Conservation (phyloP, 345 rosid genomes). For the Dipteronia sinensis region DNA sequence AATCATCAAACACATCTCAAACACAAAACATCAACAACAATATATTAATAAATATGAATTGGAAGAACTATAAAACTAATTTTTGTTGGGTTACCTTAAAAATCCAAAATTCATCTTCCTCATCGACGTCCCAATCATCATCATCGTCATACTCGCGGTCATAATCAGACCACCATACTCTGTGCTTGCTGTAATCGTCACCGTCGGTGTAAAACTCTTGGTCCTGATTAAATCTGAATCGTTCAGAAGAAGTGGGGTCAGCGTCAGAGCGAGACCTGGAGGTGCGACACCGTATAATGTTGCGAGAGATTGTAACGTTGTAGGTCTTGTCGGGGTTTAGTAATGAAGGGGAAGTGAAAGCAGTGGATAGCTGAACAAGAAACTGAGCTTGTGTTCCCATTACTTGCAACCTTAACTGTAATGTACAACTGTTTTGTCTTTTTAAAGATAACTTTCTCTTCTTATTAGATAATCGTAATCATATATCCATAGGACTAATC, state of each 20-base stretch:
- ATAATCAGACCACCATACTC: constrained; percentile 31
- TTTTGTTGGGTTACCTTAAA: constrained; percentile 52
- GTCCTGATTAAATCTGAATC: constrained; percentile 19
- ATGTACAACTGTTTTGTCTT: too few relatives aligned
- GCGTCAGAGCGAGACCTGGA: neutral
- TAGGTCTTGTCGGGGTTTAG: neutral
- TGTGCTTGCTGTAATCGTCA: constrained; percentile 19
- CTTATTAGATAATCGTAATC: too few relatives aligned
- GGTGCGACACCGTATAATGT: neutral
- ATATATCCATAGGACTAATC: too few relatives aligned
- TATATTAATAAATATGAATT: too few relatives aligned
- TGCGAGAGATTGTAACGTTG: neutral
- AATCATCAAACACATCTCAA: neutral
- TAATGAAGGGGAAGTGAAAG: constrained; percentile 12
- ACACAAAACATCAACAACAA: neutral
- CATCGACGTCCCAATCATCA: constrained; percentile 33
- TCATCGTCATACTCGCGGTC: neutral
- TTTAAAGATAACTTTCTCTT: too few relatives aligned
- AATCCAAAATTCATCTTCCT: constrained; percentile 52
- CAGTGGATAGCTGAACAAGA: constrained; percentile 3
- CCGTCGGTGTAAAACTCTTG: constrained; percentile 12
- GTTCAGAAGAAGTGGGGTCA: neutral
- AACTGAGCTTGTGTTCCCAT: constrained; percentile 14
- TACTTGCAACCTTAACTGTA: neutral
- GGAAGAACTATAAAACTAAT: neutral